Conservation (phyloP, 192 early-diverging fungal species). For the Tieghemiomyces parasiticus region DNA sequence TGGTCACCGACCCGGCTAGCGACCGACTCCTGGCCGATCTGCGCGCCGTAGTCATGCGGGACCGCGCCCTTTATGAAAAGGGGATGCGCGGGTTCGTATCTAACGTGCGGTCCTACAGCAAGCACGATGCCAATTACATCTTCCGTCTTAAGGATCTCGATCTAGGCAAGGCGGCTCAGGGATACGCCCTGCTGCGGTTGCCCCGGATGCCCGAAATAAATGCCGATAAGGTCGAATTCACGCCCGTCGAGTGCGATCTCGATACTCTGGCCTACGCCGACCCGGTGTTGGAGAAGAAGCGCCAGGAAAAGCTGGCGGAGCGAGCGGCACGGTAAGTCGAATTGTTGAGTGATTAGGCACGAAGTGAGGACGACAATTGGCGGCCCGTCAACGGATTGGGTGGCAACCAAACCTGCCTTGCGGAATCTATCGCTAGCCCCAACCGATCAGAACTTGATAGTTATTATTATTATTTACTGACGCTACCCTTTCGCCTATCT, state of each 20-base stretch:
- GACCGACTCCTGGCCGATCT: constrained; percentile 36
- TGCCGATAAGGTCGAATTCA: constrained; percentile 30
- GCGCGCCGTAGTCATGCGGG: constrained; percentile 37
- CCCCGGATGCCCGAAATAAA: constrained; percentile 91
- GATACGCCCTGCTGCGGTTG: constrained; percentile 67
- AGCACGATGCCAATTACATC: constrained; percentile 88
- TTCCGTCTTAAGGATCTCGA: constrained; percentile 79
- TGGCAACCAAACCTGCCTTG: too few species aligned
- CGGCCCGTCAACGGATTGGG: too few species aligned
- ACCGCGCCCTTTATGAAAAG: constrained; percentile 69
- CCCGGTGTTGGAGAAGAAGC: constrained; percentile 13
- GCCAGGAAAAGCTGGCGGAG: constrained; percentile 15
- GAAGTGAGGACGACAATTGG: too few species aligned
- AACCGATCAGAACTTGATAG: too few species aligned
- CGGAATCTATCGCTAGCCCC: too few species aligned
- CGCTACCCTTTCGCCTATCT: too few species aligned
- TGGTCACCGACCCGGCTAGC: constrained; percentile 25
- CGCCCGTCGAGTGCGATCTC: constrained; percentile 24
- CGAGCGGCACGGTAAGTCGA: too few species aligned
- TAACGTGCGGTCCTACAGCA: constrained; percentile 80
- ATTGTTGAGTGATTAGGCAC: too few species aligned
- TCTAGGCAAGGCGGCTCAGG: constrained; percentile 52
- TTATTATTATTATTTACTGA: too few species aligned
- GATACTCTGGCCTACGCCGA: constrained; percentile 17
- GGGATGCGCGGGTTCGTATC: constrained; percentile 75